phyloP scores from a whole-genome alignment of 2,329 filamentous ascomycete genomes.

The Phialophora expanda region DNA sequence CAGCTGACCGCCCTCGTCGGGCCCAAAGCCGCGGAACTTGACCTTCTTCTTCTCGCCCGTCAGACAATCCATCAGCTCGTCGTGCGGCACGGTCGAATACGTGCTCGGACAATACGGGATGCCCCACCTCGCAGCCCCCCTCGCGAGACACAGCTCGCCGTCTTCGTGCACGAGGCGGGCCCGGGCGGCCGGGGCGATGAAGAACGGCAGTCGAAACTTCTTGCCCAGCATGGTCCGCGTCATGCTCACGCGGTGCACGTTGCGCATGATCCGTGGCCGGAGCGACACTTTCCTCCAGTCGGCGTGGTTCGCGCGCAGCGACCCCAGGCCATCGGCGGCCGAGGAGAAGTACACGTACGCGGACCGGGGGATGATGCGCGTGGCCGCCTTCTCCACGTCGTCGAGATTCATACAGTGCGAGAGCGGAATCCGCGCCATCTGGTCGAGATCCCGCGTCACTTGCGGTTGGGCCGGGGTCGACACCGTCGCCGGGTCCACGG shows the following conservation, averaged over 20 bases:
- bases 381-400: slow-evolving; percentile 28
- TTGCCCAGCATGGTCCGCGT: slow-evolving; percentile 44
- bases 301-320: slow-evolving; percentile 34
- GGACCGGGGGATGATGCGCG: slow-evolving; percentile 14
- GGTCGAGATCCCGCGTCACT: slow-evolving; percentile 26
- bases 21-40: slow-evolving; percentile 25
- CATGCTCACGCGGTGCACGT: slow-evolving; percentile 43
- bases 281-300: slow-evolving; percentile 41
- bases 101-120: slow-evolving; percentile 47
- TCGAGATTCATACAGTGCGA: slow-evolving; percentile 28
- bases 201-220: slow-evolving; percentile 46
- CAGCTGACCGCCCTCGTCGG: slow-evolving; percentile 43
- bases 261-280: slow-evolving; percentile 52
- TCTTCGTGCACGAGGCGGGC: slow-evolving; percentile 45
- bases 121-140: slow-evolving; percentile 45
- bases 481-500: slow-evolving; percentile 52
- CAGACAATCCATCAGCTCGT: slow-evolving; percentile 42
- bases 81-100: slow-evolving; percentile 43
- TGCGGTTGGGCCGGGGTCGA: slow-evolving; percentile 51
- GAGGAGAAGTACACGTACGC: slow-evolving; percentile 30
- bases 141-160: slow-evolving; percentile 46
- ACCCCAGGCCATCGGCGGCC: slow-evolving; percentile 33
- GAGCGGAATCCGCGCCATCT: slow-evolving; percentile 21
- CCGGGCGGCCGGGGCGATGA: slow-evolving; percentile 48
- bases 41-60: slow-evolving; percentile 12